phyloP scores from a whole-genome alignment of 2,329 filamentous ascomycete species.

The Harringtonia aguacate region DNA sequence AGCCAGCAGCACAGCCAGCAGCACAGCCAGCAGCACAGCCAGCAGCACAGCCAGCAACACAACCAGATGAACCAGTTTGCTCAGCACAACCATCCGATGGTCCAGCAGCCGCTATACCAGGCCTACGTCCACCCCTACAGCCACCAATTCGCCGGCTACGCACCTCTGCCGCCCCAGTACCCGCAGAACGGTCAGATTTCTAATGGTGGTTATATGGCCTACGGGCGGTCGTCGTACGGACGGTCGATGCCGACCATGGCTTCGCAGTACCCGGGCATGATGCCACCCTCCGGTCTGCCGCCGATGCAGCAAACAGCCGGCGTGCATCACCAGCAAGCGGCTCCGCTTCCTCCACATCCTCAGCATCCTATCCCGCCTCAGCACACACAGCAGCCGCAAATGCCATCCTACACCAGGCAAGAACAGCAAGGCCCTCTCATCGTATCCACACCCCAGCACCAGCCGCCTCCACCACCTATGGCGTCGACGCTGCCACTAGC shows the following conservation, averaged over 20 bases:
- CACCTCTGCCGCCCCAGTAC: slow-evolving; percentile 49
- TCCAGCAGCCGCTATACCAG: slow-evolving; percentile 34
- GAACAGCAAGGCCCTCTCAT: slow-evolving; percentile 38
- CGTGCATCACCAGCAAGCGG: not conserved
- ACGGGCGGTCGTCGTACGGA: slow-evolving; percentile 34
- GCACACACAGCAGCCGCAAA: slow-evolving; percentile 6
- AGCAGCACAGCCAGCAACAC: slow-evolving; percentile 25
- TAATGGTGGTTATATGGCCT: slow-evolving; percentile 34
- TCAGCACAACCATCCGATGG: slow-evolving; percentile 26
- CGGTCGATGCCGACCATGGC: slow-evolving; percentile 32
- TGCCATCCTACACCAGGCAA: slow-evolving; percentile 32
- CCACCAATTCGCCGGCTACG: slow-evolving; percentile 30
- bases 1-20: slow-evolving; percentile 23
- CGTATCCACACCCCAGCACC: slow-evolving; percentile 27
- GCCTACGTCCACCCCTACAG: slow-evolving; percentile 40
- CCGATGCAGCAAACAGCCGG: not conserved
- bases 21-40: slow-evolving; percentile 24
- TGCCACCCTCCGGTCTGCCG: not conserved
- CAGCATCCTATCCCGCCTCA: not conserved
- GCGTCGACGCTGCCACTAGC: not conserved
- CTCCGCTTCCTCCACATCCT: not conserved
- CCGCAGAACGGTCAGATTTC: slow-evolving; percentile 36
- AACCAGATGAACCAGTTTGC: slow-evolving; percentile 26
- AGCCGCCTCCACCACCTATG: not conserved
- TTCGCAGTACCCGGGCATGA: slow-evolving; percentile 4